These are phyloP conservation scores for Ailanthus altissimus DNA, from an alignment of 345 rosid species.

Conservation along the genomic window DNA sequence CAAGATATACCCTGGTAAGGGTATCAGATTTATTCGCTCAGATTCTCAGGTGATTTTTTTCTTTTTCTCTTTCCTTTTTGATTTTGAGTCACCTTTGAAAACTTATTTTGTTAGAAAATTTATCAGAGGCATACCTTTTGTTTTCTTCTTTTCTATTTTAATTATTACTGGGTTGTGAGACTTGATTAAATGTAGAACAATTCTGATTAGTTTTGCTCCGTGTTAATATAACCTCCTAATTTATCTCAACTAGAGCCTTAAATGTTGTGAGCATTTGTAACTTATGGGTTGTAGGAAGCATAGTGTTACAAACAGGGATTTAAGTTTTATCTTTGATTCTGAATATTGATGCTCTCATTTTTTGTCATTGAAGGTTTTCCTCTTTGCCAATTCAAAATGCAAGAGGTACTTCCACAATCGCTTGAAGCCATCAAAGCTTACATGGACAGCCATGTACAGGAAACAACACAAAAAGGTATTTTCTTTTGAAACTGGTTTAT, in stretches of 20 bases:
- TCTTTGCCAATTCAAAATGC: slow-evolving; percentile 86
- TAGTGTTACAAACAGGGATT: neutral
- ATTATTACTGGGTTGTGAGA: too few relatives aligned
- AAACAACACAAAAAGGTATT: slow-evolving; percentile 74
- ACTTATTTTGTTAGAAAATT: neutral
- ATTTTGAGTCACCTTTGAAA: neutral
- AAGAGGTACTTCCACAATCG: slow-evolving; percentile 93
- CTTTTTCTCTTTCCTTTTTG: neutral
- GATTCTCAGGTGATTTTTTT: slow-evolving; percentile 61
- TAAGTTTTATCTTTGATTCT: neutral
- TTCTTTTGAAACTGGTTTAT: neutral
- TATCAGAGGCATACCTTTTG: too few relatives aligned
- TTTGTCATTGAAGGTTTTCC: slow-evolving; percentile 59
- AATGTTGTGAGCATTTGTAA: neutral
- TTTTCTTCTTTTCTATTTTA: neutral
- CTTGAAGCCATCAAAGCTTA: slow-evolving; percentile 91
- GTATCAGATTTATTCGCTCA: slow-evolving; percentile 68
- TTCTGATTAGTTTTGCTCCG: neutral
- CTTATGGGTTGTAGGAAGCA: neutral
- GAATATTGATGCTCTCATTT: neutral
- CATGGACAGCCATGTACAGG: slow-evolving; percentile 75
- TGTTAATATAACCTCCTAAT: too few relatives aligned
- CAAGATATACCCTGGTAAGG: slow-evolving; percentile 74
- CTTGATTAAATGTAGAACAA: neutral
- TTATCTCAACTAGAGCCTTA: neutral